Conservation (phyloP, 257 asterid species). For the Forsythia viridissima region DNA sequence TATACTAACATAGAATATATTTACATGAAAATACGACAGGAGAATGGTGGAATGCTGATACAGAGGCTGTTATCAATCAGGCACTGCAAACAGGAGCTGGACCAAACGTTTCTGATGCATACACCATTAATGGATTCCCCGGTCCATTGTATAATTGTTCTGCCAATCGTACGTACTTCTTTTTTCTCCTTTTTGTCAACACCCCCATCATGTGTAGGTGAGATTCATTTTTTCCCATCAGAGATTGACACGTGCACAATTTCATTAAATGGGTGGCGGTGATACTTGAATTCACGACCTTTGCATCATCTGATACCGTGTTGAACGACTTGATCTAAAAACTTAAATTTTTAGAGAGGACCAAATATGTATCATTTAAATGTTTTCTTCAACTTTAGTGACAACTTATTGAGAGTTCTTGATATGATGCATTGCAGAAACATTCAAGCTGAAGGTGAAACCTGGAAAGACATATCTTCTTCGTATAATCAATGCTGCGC, state of each 20-base stretch:
- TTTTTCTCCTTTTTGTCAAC: neutral
- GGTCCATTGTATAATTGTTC: slow-evolving; percentile 68
- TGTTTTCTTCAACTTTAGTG: too few species aligned
- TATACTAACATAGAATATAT: neutral
- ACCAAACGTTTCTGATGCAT: slow-evolving; percentile 67
- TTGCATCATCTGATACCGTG: too few species aligned
- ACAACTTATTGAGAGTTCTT: neutral
- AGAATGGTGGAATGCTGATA: slow-evolving; percentile 66
- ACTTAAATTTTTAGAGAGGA: too few species aligned
- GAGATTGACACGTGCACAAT: too few species aligned
- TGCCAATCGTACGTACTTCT: slow-evolving; percentile 36
- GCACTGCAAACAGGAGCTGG: slow-evolving; percentile 61
- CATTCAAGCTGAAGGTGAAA: slow-evolving; percentile 59
- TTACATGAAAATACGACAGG: slow-evolving; percentile 34
- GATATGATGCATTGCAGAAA: slow-evolving; percentile 33
- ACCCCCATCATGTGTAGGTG: too few species aligned
- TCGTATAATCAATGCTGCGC: slow-evolving; percentile 76
- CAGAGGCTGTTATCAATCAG: slow-evolving; percentile 55
- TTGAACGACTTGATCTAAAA: too few species aligned
- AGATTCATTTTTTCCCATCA: too few species aligned
- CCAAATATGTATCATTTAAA: too few species aligned
- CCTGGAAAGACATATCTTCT: slow-evolving; percentile 66
- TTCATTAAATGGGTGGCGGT: too few species aligned
- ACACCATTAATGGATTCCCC: slow-evolving; percentile 66
- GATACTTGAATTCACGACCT: too few species aligned